Base-by-base conservation (phyloP, 148 eudicot species). In the Bassia scoparia region DNA sequence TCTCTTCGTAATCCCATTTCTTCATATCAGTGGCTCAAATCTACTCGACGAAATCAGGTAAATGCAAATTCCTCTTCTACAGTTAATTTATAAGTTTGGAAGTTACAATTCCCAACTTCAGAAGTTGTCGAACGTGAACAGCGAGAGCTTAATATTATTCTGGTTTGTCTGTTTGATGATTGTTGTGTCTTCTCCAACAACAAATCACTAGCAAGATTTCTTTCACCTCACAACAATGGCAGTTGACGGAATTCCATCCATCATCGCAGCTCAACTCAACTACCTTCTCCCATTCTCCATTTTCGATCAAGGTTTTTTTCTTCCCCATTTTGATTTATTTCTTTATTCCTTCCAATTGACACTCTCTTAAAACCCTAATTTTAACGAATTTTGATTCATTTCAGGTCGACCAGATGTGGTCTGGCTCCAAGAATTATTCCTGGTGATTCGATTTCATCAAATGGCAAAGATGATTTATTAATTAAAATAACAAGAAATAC, bases 381-480 rank as follows among this genome's bases (percentile, higher is more conserved):
- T 78, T 37, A 46, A 14, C 17, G 13, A 13, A 16, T 15, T 31
- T 41, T 23, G 18, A 63, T 50, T 62, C 38, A 54, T 67, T 83
- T 61, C 81, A 94, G 98, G 93, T 91, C 55, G 97, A 94, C 23
- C 87, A 86, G 67, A 87, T 94, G 93, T 91, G 98, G 91, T 85
- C 98, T 58, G 97, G 96, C 21, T 86, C 90, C 37, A 94, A 88
- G 71, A 81, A 79, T 83, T 69, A 71, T 33, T 55, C 43, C 33
- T 81, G 87, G 75, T 91, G 97, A 80, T 96, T 94, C 59, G 97
- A 94, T 74, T 83, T 69, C 52, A 80, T 94, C 83, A 86, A 74
- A 93, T 93, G 98, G n/a, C n/a, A n/a, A n/a, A n/a, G n/a, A n/a
- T n/a, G n/a, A n/a, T n/a, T n/a, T n/a, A n/a, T n/a, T n/a, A n/a